Percentiles rank a stretch among this genome's conserved stretches.
Evolutionary conservation across 1,284 basidiomycete species (phyloP).

Genomic region (Microbotryum intermedium): DNA sequence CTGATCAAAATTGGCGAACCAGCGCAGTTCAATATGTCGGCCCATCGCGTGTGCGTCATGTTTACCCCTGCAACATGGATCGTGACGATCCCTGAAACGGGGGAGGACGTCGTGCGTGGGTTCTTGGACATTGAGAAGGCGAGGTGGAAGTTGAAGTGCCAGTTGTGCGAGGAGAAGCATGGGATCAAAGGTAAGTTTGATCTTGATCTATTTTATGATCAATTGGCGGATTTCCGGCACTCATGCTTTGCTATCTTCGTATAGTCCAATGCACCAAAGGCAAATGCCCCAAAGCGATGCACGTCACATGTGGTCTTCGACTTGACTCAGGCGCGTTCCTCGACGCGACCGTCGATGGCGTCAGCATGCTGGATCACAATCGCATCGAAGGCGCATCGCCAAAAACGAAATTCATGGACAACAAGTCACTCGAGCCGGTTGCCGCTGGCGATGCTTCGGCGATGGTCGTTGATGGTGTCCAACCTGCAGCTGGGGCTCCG

Average conservation of each 20-base stretch:
- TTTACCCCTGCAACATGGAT: constrained; percentile 34
- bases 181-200: constrained; percentile 57
- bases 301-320: constrained; percentile 72
- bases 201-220: neutral
- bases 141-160: constrained; percentile 89
- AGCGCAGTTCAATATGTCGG: constrained; percentile 3
- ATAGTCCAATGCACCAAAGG: constrained; percentile 36
- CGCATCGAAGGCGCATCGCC: constrained; percentile 17
- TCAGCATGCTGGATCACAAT: constrained; percentile 13
- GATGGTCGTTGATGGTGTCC: neutral
- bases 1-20: constrained; percentile 29
- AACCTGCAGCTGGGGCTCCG: neutral
- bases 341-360: constrained; percentile 46
- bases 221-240: neutral
- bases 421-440: constrained; percentile 43
- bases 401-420: constrained; percentile 46
- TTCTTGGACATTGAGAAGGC: constrained; percentile 77
- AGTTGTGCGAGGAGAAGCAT: constrained; percentile 64
- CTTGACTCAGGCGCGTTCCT: constrained; percentile 56
- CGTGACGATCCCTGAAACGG: constrained; percentile 20
- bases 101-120: constrained; percentile 58
- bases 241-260: neutral
- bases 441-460: neutral
- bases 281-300: constrained; percentile 71
- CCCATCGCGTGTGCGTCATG: constrained; percentile 19